These are phyloP conservation scores for Neobulgaria alba DNA, from an alignment of 2,329 filamentous ascomycete genomes.

Conservation along the genomic window DNA sequence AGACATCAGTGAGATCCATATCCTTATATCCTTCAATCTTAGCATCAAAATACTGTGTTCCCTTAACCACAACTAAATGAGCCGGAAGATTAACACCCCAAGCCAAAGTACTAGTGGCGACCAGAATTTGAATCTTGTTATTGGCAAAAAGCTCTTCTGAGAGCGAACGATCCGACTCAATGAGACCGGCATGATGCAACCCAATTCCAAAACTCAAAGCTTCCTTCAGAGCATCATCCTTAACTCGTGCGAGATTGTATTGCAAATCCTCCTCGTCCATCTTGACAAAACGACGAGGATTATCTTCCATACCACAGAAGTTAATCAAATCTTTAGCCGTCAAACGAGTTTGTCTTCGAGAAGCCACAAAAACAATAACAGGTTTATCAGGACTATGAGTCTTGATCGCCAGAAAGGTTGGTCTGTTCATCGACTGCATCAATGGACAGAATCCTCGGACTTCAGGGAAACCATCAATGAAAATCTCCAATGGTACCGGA, in stretches of 20 bases:
- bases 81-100: conserved; percentile 98
- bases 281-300: conserved; percentile 82
- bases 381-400: conserved; percentile 93
- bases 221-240: conserved; percentile 86
- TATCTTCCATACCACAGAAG: conserved; percentile 96
- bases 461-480: conserved; percentile 95
- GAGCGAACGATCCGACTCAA: conserved; percentile 86
- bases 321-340: conserved; percentile 97
- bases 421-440: conserved; percentile 99
- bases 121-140: conserved; percentile 95
- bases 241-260: conserved; percentile 77
- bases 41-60: conserved; percentile 95
- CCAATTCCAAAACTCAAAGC: conserved; percentile 97
- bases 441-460: conserved; percentile 90
- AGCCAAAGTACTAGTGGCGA: conserved; percentile 90
- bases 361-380: conserved; percentile 97
- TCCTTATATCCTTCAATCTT: conserved; percentile 97
- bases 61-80: conserved; percentile 94
- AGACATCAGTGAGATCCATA: conserved; percentile 96
- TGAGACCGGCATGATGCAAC: conserved; percentile 90
- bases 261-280: conserved; percentile 95
- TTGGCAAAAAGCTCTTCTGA: conserved; percentile 92
- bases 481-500: conserved; percentile 90
- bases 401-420: conserved; percentile 93
- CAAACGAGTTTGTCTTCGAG: conserved; percentile 84